A percentile compares a stretch with the other conserved stretches of the same genome.
Evolutionary conservation across 129 eudicot species (phyloP).

Genomic region (Tagetes patula): DNA sequence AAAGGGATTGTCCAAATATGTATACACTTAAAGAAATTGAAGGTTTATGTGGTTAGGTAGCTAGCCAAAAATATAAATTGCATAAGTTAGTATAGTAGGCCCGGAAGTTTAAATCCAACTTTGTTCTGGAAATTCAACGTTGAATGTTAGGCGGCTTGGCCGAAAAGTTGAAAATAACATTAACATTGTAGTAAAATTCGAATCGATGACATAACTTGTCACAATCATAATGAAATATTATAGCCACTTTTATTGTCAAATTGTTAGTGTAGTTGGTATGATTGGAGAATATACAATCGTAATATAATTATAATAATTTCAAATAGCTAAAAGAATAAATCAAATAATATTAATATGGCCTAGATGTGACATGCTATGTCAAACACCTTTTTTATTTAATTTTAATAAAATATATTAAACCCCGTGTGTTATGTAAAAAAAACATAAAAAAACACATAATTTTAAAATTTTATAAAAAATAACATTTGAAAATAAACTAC

Average conservation of each 20-base stretch:
- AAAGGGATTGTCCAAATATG: too few species aligned
- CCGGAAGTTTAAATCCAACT: neutral
- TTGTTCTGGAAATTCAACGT: neutral
- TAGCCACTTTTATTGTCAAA: neutral
- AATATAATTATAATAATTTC: neutral
- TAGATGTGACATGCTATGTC: too few species aligned
- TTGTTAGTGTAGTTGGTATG: conserved; percentile 2
- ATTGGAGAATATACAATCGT: neutral
- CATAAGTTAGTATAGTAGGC: neutral
- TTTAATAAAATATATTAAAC: too few species aligned
- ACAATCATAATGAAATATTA: neutral
- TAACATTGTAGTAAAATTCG: neutral
- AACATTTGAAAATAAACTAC: too few species aligned
- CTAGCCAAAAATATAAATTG: neutral
- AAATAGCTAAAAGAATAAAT: neutral
- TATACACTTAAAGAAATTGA: too few species aligned
- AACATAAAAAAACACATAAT: too few species aligned
- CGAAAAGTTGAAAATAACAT: neutral
- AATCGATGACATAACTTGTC: neutral
- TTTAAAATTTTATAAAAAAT: too few species aligned
- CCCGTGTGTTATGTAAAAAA: too few species aligned
- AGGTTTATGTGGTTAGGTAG: neutral
- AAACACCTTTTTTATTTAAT: too few species aligned
- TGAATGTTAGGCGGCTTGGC: conserved; percentile 7
- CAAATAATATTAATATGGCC: too few species aligned